Percentiles rank a stretch among this genome's conserved stretches.
Evolutionary conservation across 495 filamentous ascomycete species (phyloP).

Genomic region (Glutinoglossum americanum): DNA sequence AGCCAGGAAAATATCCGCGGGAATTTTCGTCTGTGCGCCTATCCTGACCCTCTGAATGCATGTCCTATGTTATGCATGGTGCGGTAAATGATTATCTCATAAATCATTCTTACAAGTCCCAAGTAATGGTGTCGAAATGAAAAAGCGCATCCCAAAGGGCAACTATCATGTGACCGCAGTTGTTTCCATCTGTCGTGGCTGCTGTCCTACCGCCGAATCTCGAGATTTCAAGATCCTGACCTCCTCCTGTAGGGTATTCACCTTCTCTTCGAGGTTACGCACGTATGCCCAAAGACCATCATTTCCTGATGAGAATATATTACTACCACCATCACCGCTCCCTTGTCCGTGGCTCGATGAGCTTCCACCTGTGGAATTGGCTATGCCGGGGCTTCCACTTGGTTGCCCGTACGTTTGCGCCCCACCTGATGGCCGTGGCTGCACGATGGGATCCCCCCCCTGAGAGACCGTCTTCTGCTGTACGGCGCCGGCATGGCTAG

Average conservation of each 20-base stretch:
- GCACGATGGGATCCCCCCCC: neutral
- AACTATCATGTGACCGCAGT: neutral
- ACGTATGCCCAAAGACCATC: constrained; percentile 6
- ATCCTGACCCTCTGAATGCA: neutral
- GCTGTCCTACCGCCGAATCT: neutral
- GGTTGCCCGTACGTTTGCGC: neutral
- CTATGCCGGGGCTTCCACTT: neutral
- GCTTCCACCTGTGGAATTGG: neutral
- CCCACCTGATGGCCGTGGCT: neutral
- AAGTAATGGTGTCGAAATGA: neutral
- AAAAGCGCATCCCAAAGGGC: neutral
- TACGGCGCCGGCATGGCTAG: constrained; percentile 15
- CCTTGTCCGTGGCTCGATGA: constrained; percentile 3
- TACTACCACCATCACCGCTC: neutral
- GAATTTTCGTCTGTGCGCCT: neutral
- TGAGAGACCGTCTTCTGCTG: neutral
- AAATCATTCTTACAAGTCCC: neutral
- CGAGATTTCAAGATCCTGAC: neutral
- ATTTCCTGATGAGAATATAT: neutral
- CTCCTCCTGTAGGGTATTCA: constrained; percentile 5
- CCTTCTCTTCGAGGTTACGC: constrained; percentile 6
- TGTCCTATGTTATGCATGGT: neutral
- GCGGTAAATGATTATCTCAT: neutral
- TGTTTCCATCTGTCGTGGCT: neutral
- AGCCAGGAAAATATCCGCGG: neutral